Conservation (phyloP, 2,329 filamentous ascomycete genomes). For the Macroventuria anomochaeta region DNA sequence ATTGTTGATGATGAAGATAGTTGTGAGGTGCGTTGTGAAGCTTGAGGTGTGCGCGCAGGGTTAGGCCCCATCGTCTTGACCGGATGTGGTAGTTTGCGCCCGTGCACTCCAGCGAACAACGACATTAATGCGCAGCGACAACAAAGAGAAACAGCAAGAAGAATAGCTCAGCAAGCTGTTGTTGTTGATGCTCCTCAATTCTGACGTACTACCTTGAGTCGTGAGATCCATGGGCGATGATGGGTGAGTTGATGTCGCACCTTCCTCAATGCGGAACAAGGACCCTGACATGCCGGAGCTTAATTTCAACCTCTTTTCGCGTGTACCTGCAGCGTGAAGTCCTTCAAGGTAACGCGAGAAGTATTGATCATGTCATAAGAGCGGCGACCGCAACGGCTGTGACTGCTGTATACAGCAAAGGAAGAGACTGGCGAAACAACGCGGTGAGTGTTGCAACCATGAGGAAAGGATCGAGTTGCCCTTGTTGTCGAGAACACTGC, state of each 20-base stretch:
- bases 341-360: background rate
- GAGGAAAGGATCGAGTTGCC: background rate
- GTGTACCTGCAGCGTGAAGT: conserved; percentile 21
- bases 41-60: conserved; percentile 28
- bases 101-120: conserved; percentile 8
- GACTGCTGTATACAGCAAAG: background rate
- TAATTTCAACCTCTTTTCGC: conserved; percentile 14
- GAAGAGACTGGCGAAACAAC: background rate
- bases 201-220: background rate
- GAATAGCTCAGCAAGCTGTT: background rate
- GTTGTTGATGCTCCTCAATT: background rate
- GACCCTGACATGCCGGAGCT: conserved; percentile 21
- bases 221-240: conserved; percentile 12
- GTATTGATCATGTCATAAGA: background rate
- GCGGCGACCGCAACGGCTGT: background rate
- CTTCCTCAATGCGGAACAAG: conserved; percentile 19
- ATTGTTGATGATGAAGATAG: conserved; percentile 21
- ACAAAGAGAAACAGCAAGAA: conserved; percentile 1
- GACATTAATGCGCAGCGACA: background rate
- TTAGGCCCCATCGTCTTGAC: conserved; percentile 16
- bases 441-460: conserved; percentile 7
- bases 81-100: conserved; percentile 10
- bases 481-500: background rate
- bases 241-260: conserved; percentile 25
- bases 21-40: conserved; percentile 10